Conservation (phyloP, 2,329 filamentous ascomycete genomes). For the Mycogone perniciosa region DNA sequence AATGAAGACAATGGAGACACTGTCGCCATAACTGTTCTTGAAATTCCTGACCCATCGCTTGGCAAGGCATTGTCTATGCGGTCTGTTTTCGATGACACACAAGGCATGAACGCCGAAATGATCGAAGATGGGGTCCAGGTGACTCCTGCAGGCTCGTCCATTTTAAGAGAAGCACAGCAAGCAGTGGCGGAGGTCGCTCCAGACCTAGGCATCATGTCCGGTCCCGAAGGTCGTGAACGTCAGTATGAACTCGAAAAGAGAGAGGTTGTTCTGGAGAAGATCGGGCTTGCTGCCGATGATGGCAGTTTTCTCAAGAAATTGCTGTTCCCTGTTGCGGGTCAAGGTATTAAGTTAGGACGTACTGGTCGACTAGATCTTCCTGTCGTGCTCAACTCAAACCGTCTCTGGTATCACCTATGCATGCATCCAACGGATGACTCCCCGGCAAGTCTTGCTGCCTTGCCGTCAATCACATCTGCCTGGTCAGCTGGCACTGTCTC, state of each 20-base stretch:
- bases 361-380: conserved; percentile 73
- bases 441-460: conserved; percentile 65
- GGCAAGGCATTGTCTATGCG: conserved; percentile 86
- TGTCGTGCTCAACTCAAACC: conserved; percentile 69
- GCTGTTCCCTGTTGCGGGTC: conserved; percentile 68
- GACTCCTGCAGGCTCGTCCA: conserved; percentile 65
- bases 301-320: conserved; percentile 78
- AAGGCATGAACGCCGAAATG: conserved; percentile 95
- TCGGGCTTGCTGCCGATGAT: conserved; percentile 72
- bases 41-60: conserved; percentile 71
- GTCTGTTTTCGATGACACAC: conserved; percentile 84
- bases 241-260: conserved; percentile 76
- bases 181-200: conserved; percentile 70
- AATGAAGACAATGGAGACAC: conserved; percentile 72
- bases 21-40: conserved; percentile 81
- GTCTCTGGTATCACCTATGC: conserved; percentile 91
- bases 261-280: conserved; percentile 77
- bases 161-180: conserved; percentile 79
- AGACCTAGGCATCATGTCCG: conserved; percentile 69
- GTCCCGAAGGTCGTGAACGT: conserved; percentile 61
- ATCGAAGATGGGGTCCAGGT: conserved; percentile 88
- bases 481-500: conserved; percentile 95
- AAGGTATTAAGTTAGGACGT: conserved; percentile 76
- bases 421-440: conserved; percentile 87
- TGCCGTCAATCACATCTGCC: conserved; percentile 66